phyloP scores from a whole-genome alignment of 306 rosid genomes.

The Hippophae rhamnoides region DNA sequence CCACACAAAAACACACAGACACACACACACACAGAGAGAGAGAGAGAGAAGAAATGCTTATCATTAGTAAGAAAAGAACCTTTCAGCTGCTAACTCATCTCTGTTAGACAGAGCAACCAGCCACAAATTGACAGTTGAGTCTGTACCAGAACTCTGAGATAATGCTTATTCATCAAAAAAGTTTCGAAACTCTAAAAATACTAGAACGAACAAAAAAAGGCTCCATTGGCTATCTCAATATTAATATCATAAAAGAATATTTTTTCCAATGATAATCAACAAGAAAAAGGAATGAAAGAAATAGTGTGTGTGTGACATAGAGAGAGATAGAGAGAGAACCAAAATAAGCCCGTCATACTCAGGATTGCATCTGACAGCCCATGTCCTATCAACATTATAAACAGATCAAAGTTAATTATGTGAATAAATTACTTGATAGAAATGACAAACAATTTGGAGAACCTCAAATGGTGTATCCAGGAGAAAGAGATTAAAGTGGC shows the following conservation, averaged over 20 bases:
- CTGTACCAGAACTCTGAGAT: constrained; percentile 88
- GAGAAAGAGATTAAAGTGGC: constrained; percentile 16
- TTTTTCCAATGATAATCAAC: background rate
- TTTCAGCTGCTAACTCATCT: constrained; percentile 44
- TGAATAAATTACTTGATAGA: background rate
- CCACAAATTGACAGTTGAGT: constrained; percentile 92
- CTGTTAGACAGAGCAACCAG: constrained; percentile 37
- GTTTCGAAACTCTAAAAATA: background rate
- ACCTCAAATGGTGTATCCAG: constrained; percentile 12
- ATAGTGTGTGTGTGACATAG: background rate
- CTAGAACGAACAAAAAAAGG: too few species aligned
- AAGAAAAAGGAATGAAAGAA: constrained; percentile 8
- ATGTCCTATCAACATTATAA: constrained; percentile 51
- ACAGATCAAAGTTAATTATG: constrained; percentile 4
- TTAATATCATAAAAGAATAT: background rate
- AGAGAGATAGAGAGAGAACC: constrained; percentile 50
- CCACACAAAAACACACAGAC: background rate
- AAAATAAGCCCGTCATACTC: constrained; percentile 72
- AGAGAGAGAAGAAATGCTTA: background rate
- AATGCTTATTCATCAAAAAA: constrained; percentile 17
- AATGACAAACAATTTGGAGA: background rate
- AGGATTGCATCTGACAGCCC: constrained; percentile 83
- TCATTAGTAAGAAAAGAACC: constrained; percentile 38
- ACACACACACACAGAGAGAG: background rate
- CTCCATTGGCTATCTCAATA: too few species aligned